These are phyloP conservation scores for Botrytis paeoniae DNA, from an alignment of 2,329 filamentous ascomycete genomes.

Conservation along the genomic window DNA sequence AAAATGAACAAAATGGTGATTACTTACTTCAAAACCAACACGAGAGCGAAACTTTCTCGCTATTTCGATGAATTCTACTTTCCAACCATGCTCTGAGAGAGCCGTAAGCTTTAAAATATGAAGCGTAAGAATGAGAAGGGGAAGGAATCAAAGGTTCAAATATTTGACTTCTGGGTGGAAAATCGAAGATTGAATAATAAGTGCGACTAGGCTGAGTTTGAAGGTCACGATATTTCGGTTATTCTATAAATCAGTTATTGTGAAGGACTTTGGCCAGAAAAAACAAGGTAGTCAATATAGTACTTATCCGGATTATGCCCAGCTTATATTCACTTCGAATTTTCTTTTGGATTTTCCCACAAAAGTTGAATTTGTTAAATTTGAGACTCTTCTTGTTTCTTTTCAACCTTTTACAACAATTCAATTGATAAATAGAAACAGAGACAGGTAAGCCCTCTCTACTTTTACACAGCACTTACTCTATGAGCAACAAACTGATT, in stretches of 20 bases:
- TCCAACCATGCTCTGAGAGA: not conserved
- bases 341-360: not conserved
- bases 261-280: not conserved
- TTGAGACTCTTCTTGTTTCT: not conserved
- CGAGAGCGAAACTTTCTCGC: not conserved
- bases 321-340: not conserved
- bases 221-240: not conserved
- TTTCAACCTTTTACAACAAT: not conserved
- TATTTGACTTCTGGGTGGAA: not conserved
- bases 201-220: not conserved
- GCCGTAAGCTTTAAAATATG: not conserved
- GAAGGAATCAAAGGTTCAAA: accelerated
- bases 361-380: not conserved
- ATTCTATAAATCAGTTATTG: too few species aligned
- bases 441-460: not conserved
- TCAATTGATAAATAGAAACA: not conserved
- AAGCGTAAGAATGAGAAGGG: not conserved
- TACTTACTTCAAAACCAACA: not conserved
- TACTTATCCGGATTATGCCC: not conserved
- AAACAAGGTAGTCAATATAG: not conserved
- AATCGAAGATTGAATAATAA: not conserved
- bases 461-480: not conserved
- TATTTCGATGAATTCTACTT: not conserved
- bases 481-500: not conserved
- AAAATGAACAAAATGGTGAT: not conserved